Evolutionary conservation across 1,284 basidiomycete species (phyloP).

Genomic region (Lignosus rhinocerotis): DNA sequence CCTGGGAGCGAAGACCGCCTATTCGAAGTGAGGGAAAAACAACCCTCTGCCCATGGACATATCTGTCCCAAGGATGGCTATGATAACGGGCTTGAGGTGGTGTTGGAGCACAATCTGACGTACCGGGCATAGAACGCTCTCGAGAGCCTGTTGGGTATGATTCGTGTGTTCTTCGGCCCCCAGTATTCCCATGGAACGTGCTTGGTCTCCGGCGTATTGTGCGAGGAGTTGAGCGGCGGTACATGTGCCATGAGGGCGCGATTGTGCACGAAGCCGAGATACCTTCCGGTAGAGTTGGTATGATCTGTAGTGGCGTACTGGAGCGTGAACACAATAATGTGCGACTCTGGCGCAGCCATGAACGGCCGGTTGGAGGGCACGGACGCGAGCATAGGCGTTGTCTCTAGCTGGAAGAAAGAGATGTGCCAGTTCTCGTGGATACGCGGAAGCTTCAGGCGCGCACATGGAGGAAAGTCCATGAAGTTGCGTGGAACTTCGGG

Average conservation of each 20-base stretch:
- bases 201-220: background rate
- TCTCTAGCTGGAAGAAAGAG: conserved; percentile 13
- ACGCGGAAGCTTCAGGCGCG: conserved; percentile 10
- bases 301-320: conserved; percentile 12
- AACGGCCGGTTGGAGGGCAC: conserved; percentile 4
- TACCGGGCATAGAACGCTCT: conserved; percentile 6
- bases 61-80: conserved; percentile 29
- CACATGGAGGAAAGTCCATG: background rate
- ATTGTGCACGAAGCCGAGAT: conserved; percentile 37
- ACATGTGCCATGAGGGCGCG: conserved; percentile 35
- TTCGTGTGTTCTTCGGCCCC: conserved; percentile 44
- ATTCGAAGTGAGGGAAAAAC: conserved; percentile 26
- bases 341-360: background rate
- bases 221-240: background rate
- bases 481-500: background rate
- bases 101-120: conserved; percentile 17
- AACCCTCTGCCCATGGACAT: conserved; percentile 47
- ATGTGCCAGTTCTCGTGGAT: conserved; percentile 11
- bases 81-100: too few relatives aligned
- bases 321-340: conserved; percentile 14
- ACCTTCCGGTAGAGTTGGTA: conserved; percentile 1
- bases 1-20: conserved; percentile 2
- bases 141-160: conserved; percentile 30
- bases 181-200: conserved; percentile 33
- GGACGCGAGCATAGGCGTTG: conserved; percentile 6